These are phyloP conservation scores for Purpureocillium lavendulum DNA, from an alignment of 2,329 filamentous ascomycete species.

Conservation along the genomic window DNA sequence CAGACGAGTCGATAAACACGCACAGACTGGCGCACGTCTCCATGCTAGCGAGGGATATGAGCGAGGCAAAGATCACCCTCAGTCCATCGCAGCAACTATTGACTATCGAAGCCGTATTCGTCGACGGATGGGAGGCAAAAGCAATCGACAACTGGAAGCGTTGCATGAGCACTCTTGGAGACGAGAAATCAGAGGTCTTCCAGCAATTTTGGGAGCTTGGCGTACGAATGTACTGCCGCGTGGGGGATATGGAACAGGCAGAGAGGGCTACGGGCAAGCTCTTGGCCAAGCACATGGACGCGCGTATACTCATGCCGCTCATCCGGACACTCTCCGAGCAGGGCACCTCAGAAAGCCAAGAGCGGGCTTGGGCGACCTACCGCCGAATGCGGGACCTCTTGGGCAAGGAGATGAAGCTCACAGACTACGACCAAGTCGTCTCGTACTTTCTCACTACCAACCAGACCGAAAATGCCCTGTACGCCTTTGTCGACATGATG, in stretches of 20 bases:
- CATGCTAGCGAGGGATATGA: slow-evolving; percentile 57
- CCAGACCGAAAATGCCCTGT: slow-evolving; percentile 58
- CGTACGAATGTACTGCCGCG: slow-evolving; percentile 52
- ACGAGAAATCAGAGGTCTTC: slow-evolving; percentile 34
- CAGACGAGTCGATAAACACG: slow-evolving; percentile 38
- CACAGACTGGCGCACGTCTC: slow-evolving; percentile 54
- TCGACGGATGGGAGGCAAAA: slow-evolving; percentile 49
- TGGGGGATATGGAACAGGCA: slow-evolving; percentile 51
- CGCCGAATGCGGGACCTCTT: slow-evolving; percentile 53
- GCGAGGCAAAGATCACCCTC: slow-evolving; percentile 46
- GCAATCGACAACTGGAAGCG: slow-evolving; percentile 58
- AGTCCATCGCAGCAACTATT: slow-evolving; percentile 51
- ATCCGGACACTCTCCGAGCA: slow-evolving; percentile 57
- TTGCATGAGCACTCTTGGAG: slow-evolving; percentile 43
- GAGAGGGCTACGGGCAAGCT: slow-evolving; percentile 47
- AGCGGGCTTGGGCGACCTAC: slow-evolving; percentile 61
- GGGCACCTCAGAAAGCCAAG: slow-evolving; percentile 33
- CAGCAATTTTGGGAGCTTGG: slow-evolving; percentile 56
- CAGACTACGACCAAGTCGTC: slow-evolving; percentile 70
- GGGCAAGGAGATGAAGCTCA: slow-evolving; percentile 52
- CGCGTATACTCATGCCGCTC: slow-evolving; percentile 56
- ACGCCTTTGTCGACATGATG: slow-evolving; percentile 88
- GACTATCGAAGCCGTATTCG: slow-evolving; percentile 60
- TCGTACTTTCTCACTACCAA: slow-evolving; percentile 61
- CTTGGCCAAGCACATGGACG: slow-evolving; percentile 38